These are phyloP conservation scores for Dillenia suffruticosa DNA, from an alignment of 164 flowering plant species.

Conservation along the genomic window DNA sequence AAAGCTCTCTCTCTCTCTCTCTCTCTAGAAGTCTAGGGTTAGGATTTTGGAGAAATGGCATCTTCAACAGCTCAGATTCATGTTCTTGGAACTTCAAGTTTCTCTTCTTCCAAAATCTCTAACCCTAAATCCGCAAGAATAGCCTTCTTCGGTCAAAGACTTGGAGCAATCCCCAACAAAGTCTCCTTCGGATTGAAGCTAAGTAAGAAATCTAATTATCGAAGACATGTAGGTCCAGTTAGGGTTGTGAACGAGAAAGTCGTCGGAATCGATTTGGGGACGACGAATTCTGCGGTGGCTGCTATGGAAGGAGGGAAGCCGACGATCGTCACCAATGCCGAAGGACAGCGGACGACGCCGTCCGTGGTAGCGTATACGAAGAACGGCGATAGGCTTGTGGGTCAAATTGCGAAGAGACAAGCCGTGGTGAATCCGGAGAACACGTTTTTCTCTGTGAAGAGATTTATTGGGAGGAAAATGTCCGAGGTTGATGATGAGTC, in stretches of 20 bases:
- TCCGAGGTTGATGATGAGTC: slow-evolving; percentile 60
- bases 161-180: slow-evolving; percentile 1
- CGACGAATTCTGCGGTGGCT: slow-evolving; percentile 69
- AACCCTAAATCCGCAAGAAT: slow-evolving; percentile 11
- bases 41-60: slow-evolving; percentile 27
- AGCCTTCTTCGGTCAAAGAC: slow-evolving; percentile 30
- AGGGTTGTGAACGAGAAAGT: slow-evolving; percentile 54
- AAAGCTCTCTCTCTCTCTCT: not conserved
- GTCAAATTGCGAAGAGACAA: slow-evolving; percentile 95
- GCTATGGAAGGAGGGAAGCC: slow-evolving; percentile 87
- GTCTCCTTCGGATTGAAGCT: slow-evolving; percentile 10
- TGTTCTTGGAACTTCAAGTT: slow-evolving; percentile 25
- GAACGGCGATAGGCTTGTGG: slow-evolving; percentile 77
- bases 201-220: slow-evolving; percentile 6
- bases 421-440: slow-evolving; percentile 93
- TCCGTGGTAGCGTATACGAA: slow-evolving; percentile 96
- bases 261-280: slow-evolving; percentile 65
- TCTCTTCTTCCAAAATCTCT: slow-evolving; percentile 11
- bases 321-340: slow-evolving; percentile 64
- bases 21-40: not conserved
- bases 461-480: slow-evolving; percentile 81
- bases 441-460: slow-evolving; percentile 78
- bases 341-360: slow-evolving; percentile 86
- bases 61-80: slow-evolving; percentile 46
- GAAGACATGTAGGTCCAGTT: slow-evolving; percentile 24